Percentiles rank a stretch among this genome's conserved stretches.
phyloP scores from a whole-genome alignment of 2,329 filamentous ascomycete genomes.

The Fusarium veterinarium region DNA sequence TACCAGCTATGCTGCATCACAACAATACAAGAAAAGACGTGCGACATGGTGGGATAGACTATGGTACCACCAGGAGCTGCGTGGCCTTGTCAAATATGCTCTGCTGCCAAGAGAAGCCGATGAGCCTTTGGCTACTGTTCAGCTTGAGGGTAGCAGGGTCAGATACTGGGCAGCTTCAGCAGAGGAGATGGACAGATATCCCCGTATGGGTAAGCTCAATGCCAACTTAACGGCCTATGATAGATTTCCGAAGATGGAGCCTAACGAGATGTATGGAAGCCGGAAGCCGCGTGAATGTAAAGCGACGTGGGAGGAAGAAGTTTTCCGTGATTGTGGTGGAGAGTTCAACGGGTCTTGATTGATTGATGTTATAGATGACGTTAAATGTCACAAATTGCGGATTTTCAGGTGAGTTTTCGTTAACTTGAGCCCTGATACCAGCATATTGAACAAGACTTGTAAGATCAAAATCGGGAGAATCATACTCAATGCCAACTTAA shows the following conservation, averaged over 20 bases:
- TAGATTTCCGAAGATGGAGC: background rate
- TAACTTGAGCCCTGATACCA: too few species aligned
- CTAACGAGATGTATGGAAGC: background rate
- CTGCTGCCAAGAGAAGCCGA: fast-evolving
- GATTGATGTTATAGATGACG: too few species aligned
- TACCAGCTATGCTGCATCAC: background rate
- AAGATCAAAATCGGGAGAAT: background rate
- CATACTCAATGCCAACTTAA: too few species aligned
- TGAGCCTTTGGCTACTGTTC: background rate
- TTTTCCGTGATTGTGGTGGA: background rate
- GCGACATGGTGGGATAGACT: slow-evolving; percentile 1
- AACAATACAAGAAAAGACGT: background rate
- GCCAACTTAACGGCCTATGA: background rate
- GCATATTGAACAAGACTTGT: fast-evolving
- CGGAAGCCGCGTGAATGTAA: background rate
- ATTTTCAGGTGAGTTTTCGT: fast-evolving
- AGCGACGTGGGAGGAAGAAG: slow-evolving; percentile 4
- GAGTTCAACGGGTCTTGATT: background rate
- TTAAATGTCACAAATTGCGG: fast-evolving
- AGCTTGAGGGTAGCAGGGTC: background rate
- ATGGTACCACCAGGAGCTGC: slow-evolving; percentile 1
- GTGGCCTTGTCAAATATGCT: background rate
- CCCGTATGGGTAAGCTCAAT: background rate
- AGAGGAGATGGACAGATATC: background rate
- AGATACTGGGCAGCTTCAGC: slow-evolving; percentile 11